Percentiles rank a stretch among this genome's conserved stretches.
Evolutionary conservation across 2,329 filamentous ascomycete species (phyloP).

Genomic region (Huntiella abstrusa): DNA sequence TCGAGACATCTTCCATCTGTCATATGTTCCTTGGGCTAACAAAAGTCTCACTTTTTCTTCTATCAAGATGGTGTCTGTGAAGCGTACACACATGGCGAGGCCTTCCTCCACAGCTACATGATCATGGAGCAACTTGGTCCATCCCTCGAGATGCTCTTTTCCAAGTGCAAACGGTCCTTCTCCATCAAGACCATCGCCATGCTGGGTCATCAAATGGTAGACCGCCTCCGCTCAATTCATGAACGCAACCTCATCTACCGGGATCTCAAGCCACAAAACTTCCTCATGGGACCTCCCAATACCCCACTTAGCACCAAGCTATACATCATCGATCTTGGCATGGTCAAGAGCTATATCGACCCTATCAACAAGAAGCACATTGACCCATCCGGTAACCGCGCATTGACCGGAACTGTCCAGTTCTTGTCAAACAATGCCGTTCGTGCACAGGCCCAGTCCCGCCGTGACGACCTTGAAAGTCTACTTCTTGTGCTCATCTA

Average conservation of each 20-base stretch:
- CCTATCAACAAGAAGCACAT: constrained; percentile 8
- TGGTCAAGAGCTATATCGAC: constrained; percentile 9
- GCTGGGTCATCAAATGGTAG: constrained; percentile 10
- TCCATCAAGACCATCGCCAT: constrained; percentile 8
- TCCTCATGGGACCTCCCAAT: constrained; percentile 34
- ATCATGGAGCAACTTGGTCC: constrained; percentile 9
- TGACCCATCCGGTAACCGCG: constrained; percentile 1
- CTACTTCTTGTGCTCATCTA: constrained; percentile 7
- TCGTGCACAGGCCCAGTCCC: constrained; percentile 5
- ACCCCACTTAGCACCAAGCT: constrained; percentile 3
- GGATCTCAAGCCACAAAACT: constrained; percentile 80
- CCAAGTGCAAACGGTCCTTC: constrained; percentile 8
- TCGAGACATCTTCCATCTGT: background rate
- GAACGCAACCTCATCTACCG: constrained; percentile 60
- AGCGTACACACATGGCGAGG: constrained; percentile 6
- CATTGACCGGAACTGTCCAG: constrained; percentile 9
- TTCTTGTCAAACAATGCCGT: constrained; percentile 9
- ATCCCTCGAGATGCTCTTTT: constrained; percentile 9
- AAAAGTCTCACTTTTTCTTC: background rate
- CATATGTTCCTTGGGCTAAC: background rate
- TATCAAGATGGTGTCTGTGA: constrained; percentile 5
- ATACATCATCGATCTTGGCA: constrained; percentile 9
- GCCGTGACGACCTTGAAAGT: constrained; percentile 9
- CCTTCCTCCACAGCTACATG: constrained; percentile 8
- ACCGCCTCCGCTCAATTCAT: constrained; percentile 8